Base-by-base conservation (phyloP, 192 early-diverging fungal species). In the Glomus cerebriforme region DNA sequence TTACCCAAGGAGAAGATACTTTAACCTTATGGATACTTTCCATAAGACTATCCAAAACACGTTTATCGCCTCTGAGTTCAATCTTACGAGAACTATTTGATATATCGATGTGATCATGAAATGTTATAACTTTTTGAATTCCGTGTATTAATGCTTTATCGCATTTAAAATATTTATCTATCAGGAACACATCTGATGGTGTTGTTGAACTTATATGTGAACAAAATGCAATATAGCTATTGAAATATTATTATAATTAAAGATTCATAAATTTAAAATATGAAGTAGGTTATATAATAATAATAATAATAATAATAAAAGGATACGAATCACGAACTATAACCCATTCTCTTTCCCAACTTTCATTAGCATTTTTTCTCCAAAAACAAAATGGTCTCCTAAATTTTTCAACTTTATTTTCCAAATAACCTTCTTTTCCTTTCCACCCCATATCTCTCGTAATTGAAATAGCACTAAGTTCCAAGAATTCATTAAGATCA, bases 361-460 rank as follows among this genome's bases (percentile, higher is more conserved):
- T 62, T 22, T 78, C 70, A 34, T 75, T n/a, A 45, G 81, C 54
- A 17, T 39, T 54, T 54, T 13, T 75, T 10, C 69, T 63, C 24
- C 79, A 68, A 6, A 81, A 80, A 60, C 81, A 86, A 37, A 87
- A 84, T 31, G 83, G 79, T 10, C 82, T 86, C 4, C 68, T 83
- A n/a, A 83, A 86, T 75, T 87, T 87, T 60, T 90, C 89, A 31
- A 90, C 83, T 37, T 89, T 90, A 37, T 89, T 88, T 60, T 92
- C 91, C 71, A 95, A 77, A 74, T 91, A 91, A 19, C 90, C 91
- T 77, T 95, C 93, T 74, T 95, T 95, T 59, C 93, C 93, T 76
- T 95, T 95, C 93, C 92, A 93, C 0, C 93, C 91, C 84, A 93
- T 92, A 68, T 93, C 92, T 76, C 90, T 92, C 39, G 90, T 88